Base-by-base conservation (phyloP, 2,329 filamentous ascomycete species). In the Fusarium hostae region DNA sequence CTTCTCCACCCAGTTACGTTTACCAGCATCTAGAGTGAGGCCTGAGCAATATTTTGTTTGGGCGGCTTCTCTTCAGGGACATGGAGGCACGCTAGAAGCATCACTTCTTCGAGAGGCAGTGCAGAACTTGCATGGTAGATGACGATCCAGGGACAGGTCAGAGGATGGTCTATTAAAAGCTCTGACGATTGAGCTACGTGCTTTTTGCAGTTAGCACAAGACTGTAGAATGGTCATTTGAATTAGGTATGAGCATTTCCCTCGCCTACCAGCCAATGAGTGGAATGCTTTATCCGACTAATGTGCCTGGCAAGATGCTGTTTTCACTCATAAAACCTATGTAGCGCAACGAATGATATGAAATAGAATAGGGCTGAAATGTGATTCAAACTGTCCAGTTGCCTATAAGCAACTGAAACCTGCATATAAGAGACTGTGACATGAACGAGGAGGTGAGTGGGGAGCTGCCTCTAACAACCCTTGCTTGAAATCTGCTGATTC, bases 21-120 rank as follows among this genome's bases (percentile, higher is more conserved):
- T 20, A 13, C 15, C 18, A 40, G 40, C n/a, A 32, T 41, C 12
- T 35, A 26, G 30, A 51, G 34, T 51, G 11, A 13, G 32, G 48
- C 11, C 32, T 22, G 18, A 51, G 48, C 11, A n/a, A 26, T 52
- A 26, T 26, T 34, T 20, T 47, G 48, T 26, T 20, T 40, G 26
- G n/a, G 10, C 26, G 18, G 47, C 32, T 43, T 47, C 24, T 47
- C 37, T 37, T 57, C 35, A 26, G 20, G 35, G n/a, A 48, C 22
- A 26, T 20, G 18, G 26, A 70, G 48, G 28, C 22, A 52, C 50
- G 43, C 55, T 70, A 48, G 61, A 70, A 71, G 52, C 55, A 58
- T 56, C 50, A 48, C 52, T 41, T 70, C 41, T 70, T 72, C 62
- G 47, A 56, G 63, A 67, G 70, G 70, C 70, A 63, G 70, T 73